Percentiles rank a stretch among this genome's conserved stretches.
Conservation (phyloP, 441 rosid genomes). For the Mallotus repandus region DNA sequence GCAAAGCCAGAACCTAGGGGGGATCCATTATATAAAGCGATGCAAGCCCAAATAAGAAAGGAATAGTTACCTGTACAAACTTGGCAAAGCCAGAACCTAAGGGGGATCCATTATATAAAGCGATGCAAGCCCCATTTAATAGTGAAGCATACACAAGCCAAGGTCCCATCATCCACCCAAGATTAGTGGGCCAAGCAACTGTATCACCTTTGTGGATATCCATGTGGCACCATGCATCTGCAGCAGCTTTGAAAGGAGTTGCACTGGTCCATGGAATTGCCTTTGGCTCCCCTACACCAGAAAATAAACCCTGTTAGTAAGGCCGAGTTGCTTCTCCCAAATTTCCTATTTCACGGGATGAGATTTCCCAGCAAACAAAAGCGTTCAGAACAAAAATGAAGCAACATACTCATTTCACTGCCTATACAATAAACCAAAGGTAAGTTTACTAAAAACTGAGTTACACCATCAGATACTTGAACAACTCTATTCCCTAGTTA, state of each 20-base stretch:
- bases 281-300: constrained; percentile 84
- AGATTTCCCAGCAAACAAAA: no score
- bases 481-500: no score
- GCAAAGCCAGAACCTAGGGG: constrained; percentile 84
- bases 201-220: constrained; percentile 68
- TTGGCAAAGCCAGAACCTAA: constrained; percentile 80
- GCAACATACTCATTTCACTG: no score
- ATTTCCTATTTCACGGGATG: background rate
- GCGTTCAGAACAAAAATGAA: no score
- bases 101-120: constrained; percentile 90
- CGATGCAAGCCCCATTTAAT: constrained; percentile 84
- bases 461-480: no score
- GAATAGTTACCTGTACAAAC: constrained; percentile 70
- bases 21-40: constrained; percentile 89
- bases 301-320: constrained; percentile 21
- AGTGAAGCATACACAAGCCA: constrained; percentile 94
- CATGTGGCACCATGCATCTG: constrained; percentile 99
- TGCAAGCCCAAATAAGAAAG: constrained; percentile 51
- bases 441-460: no score
- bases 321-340: background rate
- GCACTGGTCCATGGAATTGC: constrained; percentile 89
- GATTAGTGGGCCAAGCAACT: constrained; percentile 97
- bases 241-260: constrained; percentile 83
- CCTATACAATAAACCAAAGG: no score
- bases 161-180: constrained; percentile 99